Evolutionary conservation across 305 asterid species (phyloP), one percentile per base, ranked within the genome.

Genomic region (Fraxinus albicans): DNA sequence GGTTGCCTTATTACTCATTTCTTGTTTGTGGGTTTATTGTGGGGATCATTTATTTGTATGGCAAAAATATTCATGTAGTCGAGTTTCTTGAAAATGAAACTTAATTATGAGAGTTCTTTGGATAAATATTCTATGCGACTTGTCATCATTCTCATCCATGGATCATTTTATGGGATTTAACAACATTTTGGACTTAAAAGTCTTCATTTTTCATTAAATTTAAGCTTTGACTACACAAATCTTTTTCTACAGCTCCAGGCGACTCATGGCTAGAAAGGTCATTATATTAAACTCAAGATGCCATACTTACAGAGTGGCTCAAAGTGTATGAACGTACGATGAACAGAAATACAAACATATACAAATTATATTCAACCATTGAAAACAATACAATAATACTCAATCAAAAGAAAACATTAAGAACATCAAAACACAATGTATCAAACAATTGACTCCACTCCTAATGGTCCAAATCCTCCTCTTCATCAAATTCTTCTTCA

Each of bases 401-500:
- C 73, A 63, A 13, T 47, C 58, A 13, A 47, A 13, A 47, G 58
- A 47, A 47, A 47, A 47, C 58, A 47, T 13, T 47, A 12, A 58
- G 33, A 63, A 63, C 17, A 23, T 23, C 31, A 3, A 63, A 19
- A 2, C 8, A 23, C 73, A 63, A n/a, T n/a, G 13, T 21, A 63
- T 23, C 72, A 33, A 80, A 34, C 35, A 36, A 79, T n/a, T 23
- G 44, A 50, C 3, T 19, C 76, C 50, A 12, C 69, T 5, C 3
- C 10, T 73, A 69, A 53, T 34, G 44, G 27, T 80, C 84, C 72
- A 27, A 79, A 36, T 83, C 88, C 23, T 81, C 84, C 29, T 86
- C 88, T 5, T 86, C 91, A 33, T 88, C 91, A 31, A 9, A 78
- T 4, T 84, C 88, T 63, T 85, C 86, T 23, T 86, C 89, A 53